A percentile compares a stretch with the other conserved stretches of the same genome.
Conservation (phyloP, 352 stramenopile genomes). For the Phytopythium vexans region DNA sequence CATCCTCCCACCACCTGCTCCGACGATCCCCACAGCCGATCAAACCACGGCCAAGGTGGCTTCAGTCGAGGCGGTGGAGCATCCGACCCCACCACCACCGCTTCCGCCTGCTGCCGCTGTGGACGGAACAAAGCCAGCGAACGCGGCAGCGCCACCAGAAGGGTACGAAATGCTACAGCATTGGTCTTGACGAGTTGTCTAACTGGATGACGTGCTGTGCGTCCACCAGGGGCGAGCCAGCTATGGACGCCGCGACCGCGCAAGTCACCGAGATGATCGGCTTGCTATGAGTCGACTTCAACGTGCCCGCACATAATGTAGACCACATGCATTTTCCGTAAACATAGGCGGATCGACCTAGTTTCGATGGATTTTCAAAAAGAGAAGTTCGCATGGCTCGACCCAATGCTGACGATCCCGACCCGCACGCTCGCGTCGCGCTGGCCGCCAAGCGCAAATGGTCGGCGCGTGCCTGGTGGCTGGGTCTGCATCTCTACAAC, state of each 20-base stretch:
- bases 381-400: background rate
- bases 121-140: slow-evolving; percentile 6
- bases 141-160: slow-evolving; percentile 8
- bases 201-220: slow-evolving; percentile 1
- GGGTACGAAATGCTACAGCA: slow-evolving; percentile 8
- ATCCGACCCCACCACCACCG: slow-evolving; percentile 12
- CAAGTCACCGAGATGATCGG: slow-evolving; percentile 32
- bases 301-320: background rate
- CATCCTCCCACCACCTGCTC: background rate
- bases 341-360: no score
- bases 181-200: slow-evolving; percentile 4
- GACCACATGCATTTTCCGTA: no score
- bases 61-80: slow-evolving; percentile 24
- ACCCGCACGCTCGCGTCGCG: slow-evolving; percentile 21
- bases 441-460: slow-evolving; percentile 48
- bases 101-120: slow-evolving; percentile 10
- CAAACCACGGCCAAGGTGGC: slow-evolving; percentile 23
- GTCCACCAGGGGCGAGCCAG: slow-evolving; percentile 9
- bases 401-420: background rate
- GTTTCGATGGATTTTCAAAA: background rate
- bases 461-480: slow-evolving; percentile 68
- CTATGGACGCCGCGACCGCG: slow-evolving; percentile 13
- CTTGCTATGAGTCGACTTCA: slow-evolving; percentile 17
- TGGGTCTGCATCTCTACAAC: slow-evolving; percentile 56
- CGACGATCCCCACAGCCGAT: background rate